Evolutionary conservation across 2,329 filamentous ascomycete genomes (phyloP), one percentile per base, ranked within the genome.

Genomic region (Aspergillus sclerotialis): DNA sequence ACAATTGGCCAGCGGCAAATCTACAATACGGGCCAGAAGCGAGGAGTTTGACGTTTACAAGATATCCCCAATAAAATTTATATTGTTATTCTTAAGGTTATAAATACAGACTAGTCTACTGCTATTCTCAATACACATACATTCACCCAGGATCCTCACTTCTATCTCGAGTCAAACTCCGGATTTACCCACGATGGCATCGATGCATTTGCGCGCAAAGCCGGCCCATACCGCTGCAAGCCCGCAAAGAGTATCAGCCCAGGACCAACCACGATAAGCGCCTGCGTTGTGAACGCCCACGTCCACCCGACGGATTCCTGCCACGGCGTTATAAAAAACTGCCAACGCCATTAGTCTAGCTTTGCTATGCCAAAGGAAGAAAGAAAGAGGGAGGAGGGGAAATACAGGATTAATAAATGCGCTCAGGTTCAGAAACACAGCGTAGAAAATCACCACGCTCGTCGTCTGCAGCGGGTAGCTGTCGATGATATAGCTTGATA

Each of bases 391-490:
- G 10, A 19, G 30, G 26, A 16, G 23, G 27, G 8, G n/a, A 45
- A 49, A 37, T 46, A 64, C 60, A 6, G 64, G 65, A 38, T 64
- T 59, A 15, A 61, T 54, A 40, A 73, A 73, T 3, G 67, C 66
- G 26, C 65, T 65, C 30, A 73, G 45, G 43, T 75, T 76, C 25
- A 75, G 60, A 28, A 73, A 59, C 3, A 75, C 70, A 6, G 68
- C 61, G 46, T 75, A 76, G 46, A 75, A 76, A 6, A 67, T 72
- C 19, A 75, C 63, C 24, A 72, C 60, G 27, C 68, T 68, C 50
- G 72, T 76, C 24, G 68, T 69, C 46, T 76, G 71, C 11, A 71
- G 51, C 0, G 72, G 72, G 48, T 77, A 76, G 29, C 63, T 63
- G 48, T 78, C 74, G 21, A 77, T 65, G 11, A 76, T 63, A 46